Evolutionary conservation across 805 yeast genomes (phyloP).

Genomic region (Pichia manshurica): DNA sequence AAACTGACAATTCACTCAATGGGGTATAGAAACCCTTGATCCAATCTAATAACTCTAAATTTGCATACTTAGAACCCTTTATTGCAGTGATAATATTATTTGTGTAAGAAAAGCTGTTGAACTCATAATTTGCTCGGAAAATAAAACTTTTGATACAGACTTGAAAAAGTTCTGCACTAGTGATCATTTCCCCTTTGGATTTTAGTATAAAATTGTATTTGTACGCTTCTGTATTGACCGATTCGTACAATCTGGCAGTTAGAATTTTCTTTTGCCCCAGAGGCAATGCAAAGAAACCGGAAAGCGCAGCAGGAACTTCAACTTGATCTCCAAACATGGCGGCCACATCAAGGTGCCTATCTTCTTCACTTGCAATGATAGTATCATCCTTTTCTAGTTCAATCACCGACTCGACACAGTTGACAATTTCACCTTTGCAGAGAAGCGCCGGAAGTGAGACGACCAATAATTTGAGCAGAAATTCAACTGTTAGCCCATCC

Average conservation of each 20-base stretch:
- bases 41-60: constrained; percentile 18
- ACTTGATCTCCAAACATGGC: too few species aligned
- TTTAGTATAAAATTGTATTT: constrained; percentile 6
- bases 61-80: constrained; percentile 4
- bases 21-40: constrained; percentile 22
- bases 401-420: background rate
- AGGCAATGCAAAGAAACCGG: background rate
- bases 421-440: background rate
- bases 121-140: constrained; percentile 16
- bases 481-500: background rate
- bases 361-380: too few species aligned
- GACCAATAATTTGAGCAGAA: background rate
- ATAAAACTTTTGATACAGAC: constrained; percentile 22
- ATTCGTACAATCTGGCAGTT: background rate
- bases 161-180: constrained; percentile 9
- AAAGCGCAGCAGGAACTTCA: background rate
- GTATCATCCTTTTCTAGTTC: too few species aligned
- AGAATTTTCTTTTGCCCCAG: background rate
- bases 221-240: background rate
- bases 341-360: too few species aligned
- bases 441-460: background rate
- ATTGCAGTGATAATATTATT: background rate
- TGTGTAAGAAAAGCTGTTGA: constrained; percentile 10
- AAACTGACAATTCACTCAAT: constrained; percentile 13
- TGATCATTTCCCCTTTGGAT: background rate